Base-by-base conservation (phyloP, 2,329 filamentous ascomycete species). In the Ampelomyces quisqualis region DNA sequence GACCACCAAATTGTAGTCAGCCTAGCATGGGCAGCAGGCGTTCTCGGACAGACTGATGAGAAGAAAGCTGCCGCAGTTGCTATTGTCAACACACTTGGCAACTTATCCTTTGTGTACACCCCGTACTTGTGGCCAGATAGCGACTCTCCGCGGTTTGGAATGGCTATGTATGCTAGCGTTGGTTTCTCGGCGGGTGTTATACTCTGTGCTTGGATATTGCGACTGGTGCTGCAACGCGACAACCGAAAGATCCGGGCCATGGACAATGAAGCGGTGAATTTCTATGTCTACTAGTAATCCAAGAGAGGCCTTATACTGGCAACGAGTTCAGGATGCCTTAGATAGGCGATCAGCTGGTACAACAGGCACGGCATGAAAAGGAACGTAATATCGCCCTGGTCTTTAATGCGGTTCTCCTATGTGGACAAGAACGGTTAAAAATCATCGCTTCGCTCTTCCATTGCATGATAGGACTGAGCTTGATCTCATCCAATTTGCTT, bases 51-150 rank as follows among this genome's bases (percentile, higher is more conserved):
- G 28, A 70, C 70, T 1, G 54, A 65, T 23, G 69, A 71, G 40
- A 73, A 72, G 52, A 69, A 68, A 29, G 65, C 70, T 10, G 68
- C 67, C 5, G 53, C 60, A 4, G 55, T 72, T 15, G 65, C 68
- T 1, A 65, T 72, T 15, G 67, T 69, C 7, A 73, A 73, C 44
- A 64, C 67, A 1, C 51, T 68, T 14, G 68, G 65, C 5, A 72
- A 71, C 29, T 45, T 65, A 26, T 60, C 65, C 8, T 60, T 67
- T 26, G 70, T 72, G 13, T 73, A 58, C 35, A 62, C 55, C 8
- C 53, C 55, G 22, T 60, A 60, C 20, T 40, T 60, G 7, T 60
- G 55, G 55, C 54, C 52, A 2, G 46, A 50, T n/a, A 34, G 2
- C 9, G 55, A 57, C 31, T 34, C 38, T 24, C 57, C 57, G n/a